Percentiles rank a stretch among this genome's conserved stretches.
phyloP scores from a whole-genome alignment of 2,329 filamentous ascomycete genomes.

The Neofusicoccum umdonicola region DNA sequence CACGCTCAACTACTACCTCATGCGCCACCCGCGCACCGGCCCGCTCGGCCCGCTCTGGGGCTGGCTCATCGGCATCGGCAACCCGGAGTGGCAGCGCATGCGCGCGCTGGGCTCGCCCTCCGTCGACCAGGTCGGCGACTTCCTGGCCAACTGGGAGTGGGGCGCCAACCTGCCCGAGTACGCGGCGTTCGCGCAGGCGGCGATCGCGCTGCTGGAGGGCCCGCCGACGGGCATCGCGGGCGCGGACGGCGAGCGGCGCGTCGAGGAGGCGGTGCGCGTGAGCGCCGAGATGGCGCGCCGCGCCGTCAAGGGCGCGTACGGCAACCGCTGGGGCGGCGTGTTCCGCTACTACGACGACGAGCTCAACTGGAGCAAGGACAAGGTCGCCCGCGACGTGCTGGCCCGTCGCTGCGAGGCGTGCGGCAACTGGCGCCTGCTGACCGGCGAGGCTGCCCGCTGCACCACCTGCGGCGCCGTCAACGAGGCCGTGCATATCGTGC shows the following conservation, averaged over 20 bases:
- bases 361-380: background rate
- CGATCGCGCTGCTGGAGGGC: background rate
- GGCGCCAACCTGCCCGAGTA: background rate
- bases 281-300: background rate
- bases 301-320: background rate
- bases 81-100: background rate
- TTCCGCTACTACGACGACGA: slow-evolving; percentile 4
- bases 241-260: background rate
- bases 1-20: background rate
- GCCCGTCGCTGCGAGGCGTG: background rate
- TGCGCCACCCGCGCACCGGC: background rate
- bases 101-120: background rate
- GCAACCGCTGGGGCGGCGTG: background rate
- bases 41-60: background rate
- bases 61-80: background rate
- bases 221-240: background rate
- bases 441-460: background rate
- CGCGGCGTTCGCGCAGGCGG: background rate
- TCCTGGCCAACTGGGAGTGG: background rate
- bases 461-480: background rate
- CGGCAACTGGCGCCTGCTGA: background rate
- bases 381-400: background rate
- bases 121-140: background rate
- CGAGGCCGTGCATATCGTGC: background rate
- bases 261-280: background rate